Conservation (phyloP, 2,329 filamentous ascomycete genomes). For the Cladophialophora bantiana region DNA sequence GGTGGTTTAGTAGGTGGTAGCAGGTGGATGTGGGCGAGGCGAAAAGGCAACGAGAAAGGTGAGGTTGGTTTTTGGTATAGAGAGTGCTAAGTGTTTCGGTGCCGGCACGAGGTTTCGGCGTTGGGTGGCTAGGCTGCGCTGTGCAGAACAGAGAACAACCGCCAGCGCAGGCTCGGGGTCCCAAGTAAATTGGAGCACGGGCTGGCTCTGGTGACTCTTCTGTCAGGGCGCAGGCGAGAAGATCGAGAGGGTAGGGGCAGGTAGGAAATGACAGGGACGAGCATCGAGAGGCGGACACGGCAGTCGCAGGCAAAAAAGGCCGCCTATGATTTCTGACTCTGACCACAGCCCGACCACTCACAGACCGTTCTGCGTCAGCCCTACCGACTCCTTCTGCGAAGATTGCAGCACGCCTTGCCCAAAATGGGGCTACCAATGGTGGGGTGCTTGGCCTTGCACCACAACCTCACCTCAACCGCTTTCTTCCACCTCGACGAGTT, state of each 20-base stretch:
- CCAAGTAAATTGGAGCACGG: slow-evolving; percentile 21
- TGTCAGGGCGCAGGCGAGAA: slow-evolving; percentile 25
- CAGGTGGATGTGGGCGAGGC: slow-evolving; percentile 24
- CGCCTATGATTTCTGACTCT: slow-evolving; percentile 30
- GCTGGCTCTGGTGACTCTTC: slow-evolving; percentile 14
- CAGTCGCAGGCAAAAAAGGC: slow-evolving; percentile 18
- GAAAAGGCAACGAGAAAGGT: slow-evolving; percentile 26
- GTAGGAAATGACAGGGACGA: not conserved
- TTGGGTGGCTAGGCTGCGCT: slow-evolving; percentile 23
- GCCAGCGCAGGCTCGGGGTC: not conserved
- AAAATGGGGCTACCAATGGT: slow-evolving; percentile 33
- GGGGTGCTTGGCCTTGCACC: slow-evolving; percentile 38
- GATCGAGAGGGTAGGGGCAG: slow-evolving; percentile 13
- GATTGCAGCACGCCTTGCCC: slow-evolving; percentile 36
- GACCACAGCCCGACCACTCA: slow-evolving; percentile 31
- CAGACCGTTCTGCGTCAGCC: slow-evolving; percentile 24
- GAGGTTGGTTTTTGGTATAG: slow-evolving; percentile 26
- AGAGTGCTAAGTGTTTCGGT: slow-evolving; percentile 3
- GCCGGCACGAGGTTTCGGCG: slow-evolving; percentile 20
- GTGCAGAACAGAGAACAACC: too few relatives aligned
- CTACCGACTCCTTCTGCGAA: slow-evolving; percentile 32
- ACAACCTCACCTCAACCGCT: slow-evolving; percentile 35
- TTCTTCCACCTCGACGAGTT: slow-evolving; percentile 3
- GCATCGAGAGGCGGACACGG: slow-evolving; percentile 11
- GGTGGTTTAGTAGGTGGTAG: slow-evolving; percentile 19